Base-by-base conservation (phyloP, 2,329 filamentous ascomycete species). In the Epichloe glyceriae region DNA sequence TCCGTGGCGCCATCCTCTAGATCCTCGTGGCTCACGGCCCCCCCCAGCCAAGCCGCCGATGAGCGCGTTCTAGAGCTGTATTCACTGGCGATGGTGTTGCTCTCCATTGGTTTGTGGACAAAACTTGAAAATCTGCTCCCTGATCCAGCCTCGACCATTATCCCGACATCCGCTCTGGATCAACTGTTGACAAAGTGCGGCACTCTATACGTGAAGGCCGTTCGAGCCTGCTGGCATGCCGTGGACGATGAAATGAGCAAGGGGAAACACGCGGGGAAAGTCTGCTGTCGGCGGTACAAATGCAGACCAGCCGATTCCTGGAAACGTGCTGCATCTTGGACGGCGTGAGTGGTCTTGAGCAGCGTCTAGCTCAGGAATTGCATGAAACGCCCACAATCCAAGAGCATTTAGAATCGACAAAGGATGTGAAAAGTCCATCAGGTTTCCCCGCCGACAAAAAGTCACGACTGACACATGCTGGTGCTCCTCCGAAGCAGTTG, bases 71-170 rank as follows among this genome's bases (percentile, higher is more conserved):
- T 80, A 34, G 86, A 90, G 54, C 68, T 90, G 2, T 88, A 88
- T 62, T 82, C 84, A 6, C 71, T 91, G 1, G 84, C 84, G 17
- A 78, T 88, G 68, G 69, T 88, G 4, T 72, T 91, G 0, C 70
- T 89, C 3, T 86, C 86, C 6, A 80, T 90, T 49, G 86, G 86
- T 6, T 67, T 90, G 8, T 91, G 86, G 86, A 80, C 78, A 3
- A 82, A 79, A 11, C 71, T 88, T 0, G 77, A 80, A 50, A 70
- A 73, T 17, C 66, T 81, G 0, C 69, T 73, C 1, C 64, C 73
- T 0, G 66, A 68, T 38, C 35, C 53, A 11, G 72, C 64, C 43
- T 66, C 68, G 0, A 64, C 80, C 12, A 73, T 74, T 60, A 76
- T 86, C 26, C 68, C 78, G 0, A 78, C 82, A 53, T 77, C 82